phyloP scores from a whole-genome alignment of 345 rosid genomes.

The Limnanthes douglasii region DNA sequence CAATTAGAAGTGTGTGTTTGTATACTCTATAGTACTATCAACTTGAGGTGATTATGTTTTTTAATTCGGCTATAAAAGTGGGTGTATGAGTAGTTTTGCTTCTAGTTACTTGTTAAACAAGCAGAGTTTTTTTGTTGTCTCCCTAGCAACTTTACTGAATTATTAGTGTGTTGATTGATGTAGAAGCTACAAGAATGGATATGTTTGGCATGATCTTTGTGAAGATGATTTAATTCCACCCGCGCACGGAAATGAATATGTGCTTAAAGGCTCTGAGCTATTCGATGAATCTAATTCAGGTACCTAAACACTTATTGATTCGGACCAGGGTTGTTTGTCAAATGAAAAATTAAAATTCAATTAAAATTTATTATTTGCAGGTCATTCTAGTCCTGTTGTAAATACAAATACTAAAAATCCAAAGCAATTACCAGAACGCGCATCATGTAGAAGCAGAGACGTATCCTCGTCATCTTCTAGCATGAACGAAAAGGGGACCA shows the following conservation, averaged over 20 bases:
- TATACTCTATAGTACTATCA: too few species aligned
- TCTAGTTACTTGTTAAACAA: too few species aligned
- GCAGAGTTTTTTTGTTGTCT: not conserved
- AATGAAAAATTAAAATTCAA: not conserved
- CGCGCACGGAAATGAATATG: slow-evolving; percentile 77
- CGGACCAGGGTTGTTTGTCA: not conserved
- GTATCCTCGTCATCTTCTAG: slow-evolving; percentile 77
- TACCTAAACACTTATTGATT: slow-evolving; percentile 2
- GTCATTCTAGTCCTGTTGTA: slow-evolving; percentile 28
- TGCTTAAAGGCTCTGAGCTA: slow-evolving; percentile 92
- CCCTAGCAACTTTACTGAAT: not conserved
- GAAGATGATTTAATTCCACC: slow-evolving; percentile 84
- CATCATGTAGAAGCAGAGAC: slow-evolving; percentile 60
- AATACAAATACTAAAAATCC: slow-evolving; percentile 19
- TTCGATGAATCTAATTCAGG: slow-evolving; percentile 65
- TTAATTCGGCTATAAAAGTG: too few species aligned
- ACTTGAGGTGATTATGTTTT: too few species aligned
- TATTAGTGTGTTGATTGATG: slow-evolving; percentile 4
- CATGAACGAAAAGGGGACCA: slow-evolving; percentile 48
- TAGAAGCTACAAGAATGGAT: slow-evolving; percentile 96
- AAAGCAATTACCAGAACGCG: slow-evolving; percentile 57
- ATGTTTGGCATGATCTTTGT: slow-evolving; percentile 90
- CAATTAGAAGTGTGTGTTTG: too few species aligned
- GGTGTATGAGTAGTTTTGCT: too few species aligned
- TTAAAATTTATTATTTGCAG: slow-evolving; percentile 14